Evolutionary conservation across 441 rosid genomes (phyloP), one percentile per base, ranked within the genome.

Genomic region (Manihot esculenta): DNA sequence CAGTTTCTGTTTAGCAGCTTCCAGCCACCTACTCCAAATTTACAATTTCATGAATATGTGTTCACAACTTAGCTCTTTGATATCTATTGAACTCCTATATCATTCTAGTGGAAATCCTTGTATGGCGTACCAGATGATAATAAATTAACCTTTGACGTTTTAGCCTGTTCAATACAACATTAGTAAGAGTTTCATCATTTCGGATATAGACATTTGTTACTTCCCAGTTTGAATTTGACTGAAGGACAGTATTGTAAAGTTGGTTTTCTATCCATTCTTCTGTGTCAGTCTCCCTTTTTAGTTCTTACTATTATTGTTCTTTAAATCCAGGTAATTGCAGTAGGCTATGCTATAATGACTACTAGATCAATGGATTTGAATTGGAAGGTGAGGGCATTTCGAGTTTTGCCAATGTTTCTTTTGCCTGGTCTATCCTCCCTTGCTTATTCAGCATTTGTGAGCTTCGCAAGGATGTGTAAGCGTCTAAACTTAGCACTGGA

Each of bases 351-450:
- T n/a, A 82, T 92, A 50, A 47, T 89, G 79, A 78, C 90, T 6
- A 89, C 96, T 4, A 87, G 90, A 81, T 79, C 84, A 48, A 65
- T 70, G 65, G 95, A 85, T 60, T 72, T 94, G 83, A 72, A 94
- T 65, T 94, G 96, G 96, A 92, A 82, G 79, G 86, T 83, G 85
- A 88, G 99, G 87, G 90, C 90, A 17, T 80, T 84, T 51, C 78
- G 93, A 42, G 82, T 92, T 64, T 70, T 94, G 73, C 97, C 97
- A 0, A 92, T 94, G 88, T 92, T 94, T 78, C 84, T 94, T 67
- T 77, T 92, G 84, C 97, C 97, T 65, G 92, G 77, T 68, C 56
- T 94, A 3, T 88, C 89, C 56, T 82, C 81, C 71, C 75, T 74
- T 78, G 82, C 85, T 64, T 90, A 94, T 79, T 85, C 87, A 8